Conservation (phyloP, 306 rosid genomes). For the Arachis hypogaea region DNA sequence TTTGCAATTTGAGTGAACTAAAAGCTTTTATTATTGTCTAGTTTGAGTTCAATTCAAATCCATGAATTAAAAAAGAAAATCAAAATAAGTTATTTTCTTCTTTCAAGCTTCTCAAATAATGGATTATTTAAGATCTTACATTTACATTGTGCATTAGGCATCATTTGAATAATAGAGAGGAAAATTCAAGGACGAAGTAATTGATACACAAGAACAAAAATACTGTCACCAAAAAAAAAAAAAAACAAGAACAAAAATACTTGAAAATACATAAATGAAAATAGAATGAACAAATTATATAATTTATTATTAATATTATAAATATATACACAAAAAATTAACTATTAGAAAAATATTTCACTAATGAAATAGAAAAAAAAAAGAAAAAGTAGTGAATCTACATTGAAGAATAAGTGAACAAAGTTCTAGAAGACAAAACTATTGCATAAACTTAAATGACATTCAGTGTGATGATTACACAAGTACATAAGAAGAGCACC, state of each 20-base stretch:
- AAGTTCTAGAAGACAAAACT: conserved; percentile 3
- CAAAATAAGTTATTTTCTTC: background rate
- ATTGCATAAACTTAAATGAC: conserved; percentile 7
- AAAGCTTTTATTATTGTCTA: conserved; percentile 21
- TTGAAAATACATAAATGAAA: too few relatives aligned
- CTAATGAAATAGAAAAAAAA: conserved; percentile 7
- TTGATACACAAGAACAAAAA: too few relatives aligned
- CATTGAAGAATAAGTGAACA: conserved; percentile 24
- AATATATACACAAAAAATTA: too few relatives aligned
- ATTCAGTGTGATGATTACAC: conserved; percentile 42
- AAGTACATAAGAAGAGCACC: conserved; percentile 20
- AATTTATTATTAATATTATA: too few relatives aligned
- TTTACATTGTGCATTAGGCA: conserved; percentile 2
- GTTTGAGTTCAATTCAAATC: conserved; percentile 30
- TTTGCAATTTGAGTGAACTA: conserved; percentile 19
- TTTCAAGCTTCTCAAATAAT: conserved; percentile 14
- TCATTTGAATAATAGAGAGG: background rate
- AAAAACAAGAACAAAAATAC: too few relatives aligned
- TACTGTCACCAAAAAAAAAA: too few relatives aligned
- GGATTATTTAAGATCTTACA: conserved; percentile 8
- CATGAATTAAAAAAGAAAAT: background rate
- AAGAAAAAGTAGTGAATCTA: background rate
- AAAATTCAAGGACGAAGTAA: conserved; percentile 1
- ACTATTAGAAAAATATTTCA: background rate
- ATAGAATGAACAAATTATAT: background rate